phyloP scores from a whole-genome alignment of 108 stramenopile species.

The Skeletonema tropicum region DNA sequence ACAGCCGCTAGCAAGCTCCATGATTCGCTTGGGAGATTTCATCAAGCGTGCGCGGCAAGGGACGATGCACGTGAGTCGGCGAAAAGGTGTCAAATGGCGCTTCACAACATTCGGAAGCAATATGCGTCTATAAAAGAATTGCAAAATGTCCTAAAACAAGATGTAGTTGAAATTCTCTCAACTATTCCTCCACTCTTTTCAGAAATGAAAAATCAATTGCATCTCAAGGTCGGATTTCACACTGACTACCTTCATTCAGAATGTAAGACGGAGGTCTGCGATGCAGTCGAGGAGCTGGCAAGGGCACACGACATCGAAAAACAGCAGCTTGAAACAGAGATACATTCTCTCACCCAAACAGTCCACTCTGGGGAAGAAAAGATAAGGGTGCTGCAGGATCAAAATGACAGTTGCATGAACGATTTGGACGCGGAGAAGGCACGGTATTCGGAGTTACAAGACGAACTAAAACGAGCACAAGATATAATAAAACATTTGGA shows the following conservation, averaged over 20 bases:
- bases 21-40: conserved; percentile 7
- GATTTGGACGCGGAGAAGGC: conserved; percentile 13
- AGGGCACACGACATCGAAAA: conserved; percentile 29
- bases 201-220: conserved; percentile 6
- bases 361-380: conserved; percentile 11
- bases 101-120: neutral
- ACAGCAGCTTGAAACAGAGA: conserved; percentile 7
- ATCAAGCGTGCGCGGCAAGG: neutral
- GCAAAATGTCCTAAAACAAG: neutral
- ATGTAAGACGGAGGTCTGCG: conserved; percentile 9
- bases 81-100: neutral
- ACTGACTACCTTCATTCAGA: neutral
- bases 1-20: conserved; percentile 26
- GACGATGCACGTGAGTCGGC: conserved; percentile 3
- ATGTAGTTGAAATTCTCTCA: neutral
- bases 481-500: conserved; percentile 13
- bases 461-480: conserved; percentile 3
- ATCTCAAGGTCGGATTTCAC: conserved; percentile 8
- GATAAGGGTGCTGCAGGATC: conserved; percentile 6
- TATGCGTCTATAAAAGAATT: conserved; percentile 12
- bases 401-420: neutral
- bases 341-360: conserved; percentile 11
- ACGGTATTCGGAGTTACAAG: neutral
- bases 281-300: conserved; percentile 11
- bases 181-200: neutral